Evolutionary conservation across 148 eudicot genomes (phyloP), one percentile per base, ranked within the genome.

Genomic region (Nepenthes mirabilis): DNA sequence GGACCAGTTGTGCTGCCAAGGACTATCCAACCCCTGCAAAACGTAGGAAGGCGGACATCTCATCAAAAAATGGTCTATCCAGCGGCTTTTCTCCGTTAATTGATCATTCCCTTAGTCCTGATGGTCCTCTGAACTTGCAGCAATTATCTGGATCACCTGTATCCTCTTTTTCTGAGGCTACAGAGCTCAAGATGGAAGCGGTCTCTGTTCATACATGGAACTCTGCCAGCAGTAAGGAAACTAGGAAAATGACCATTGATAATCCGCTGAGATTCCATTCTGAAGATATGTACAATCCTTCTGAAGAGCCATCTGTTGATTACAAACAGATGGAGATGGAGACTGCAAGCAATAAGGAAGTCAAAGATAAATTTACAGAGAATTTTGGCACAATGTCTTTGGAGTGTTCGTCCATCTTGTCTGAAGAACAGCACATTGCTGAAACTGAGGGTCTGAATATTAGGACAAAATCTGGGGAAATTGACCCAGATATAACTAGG

Each of bases 1-100:
- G 7, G 11, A 14, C 55, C 34, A 6, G 64, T 47, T 33, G 36
- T 47, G 47, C 69, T 43, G 34, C 36, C 34, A 43, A 54, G 45
- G 73, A 60, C 37, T 11, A 43, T 5, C 62, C 37, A 13, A 67
- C 62, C 67, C 73, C 77, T 55, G 48, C 72, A 37, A 81, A 89
- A 66, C 67, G 64, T 52, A 69, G 72, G 66, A 85, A 80, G 65
- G 53, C 63, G 48, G 63, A 67, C 56, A 10, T 64, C 2, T 37
- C 55, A 65, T 52, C 61, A 12, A 69, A 61, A 52, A 52, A 33
- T 59, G 69, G 50, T 55, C 34, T 72, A 68, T 69, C 62, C 37
- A 43, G 35, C 65, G 67, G 14, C 14, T 58, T 52, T 61, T 43
- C 64, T 52, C 58, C 63, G 12, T 55, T 59, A 57, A 8, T 40